Base-by-base conservation (phyloP, 1,139 yeast species). In the Magnusiomyces sp. region DNA sequence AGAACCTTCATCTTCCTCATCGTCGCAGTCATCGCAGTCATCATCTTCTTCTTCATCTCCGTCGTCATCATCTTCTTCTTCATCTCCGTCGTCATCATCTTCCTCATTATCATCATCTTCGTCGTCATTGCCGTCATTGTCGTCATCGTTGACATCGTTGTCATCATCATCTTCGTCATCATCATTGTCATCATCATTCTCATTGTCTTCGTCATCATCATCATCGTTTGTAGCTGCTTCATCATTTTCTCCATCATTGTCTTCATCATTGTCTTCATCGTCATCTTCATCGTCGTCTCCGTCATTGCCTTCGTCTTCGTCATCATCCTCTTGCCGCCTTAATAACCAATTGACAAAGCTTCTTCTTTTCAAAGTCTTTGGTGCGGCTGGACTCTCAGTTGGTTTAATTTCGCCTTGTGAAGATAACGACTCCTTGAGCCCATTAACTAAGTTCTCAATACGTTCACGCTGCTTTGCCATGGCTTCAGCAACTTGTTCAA, bases 11-110 rank as follows among this genome's bases (percentile, higher is more conserved):
- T 34, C 9, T 19, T 7, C 16, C 14, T 40, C 29, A 40, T 40
- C 14, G 46, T 23, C 7, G 55, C 43, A 29, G 55, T 53, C 27
- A 55, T 31, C 9, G 55, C 45, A 19, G 56, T 14, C 29, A 40
- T 23, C 11, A 34, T 39, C n/a, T 29, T 13, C 17, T 13, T 29
- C 27, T 70, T 67, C 17, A 53, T 58, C 46, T 61, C 62, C 23
- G 63, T 60, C 14, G 70, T 56, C 40, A n/a, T 13, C 23, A 38
- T 13, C 16, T 9, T 13, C 34, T 9, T 38, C 31, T 13, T 27
- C 33, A 70, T 67, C 23, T 52, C 58, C 46, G 61, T 62, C 20
- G 63, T 60, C n/a, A 70, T 56, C 34, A 31, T 13, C 34, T 9
- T 31, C 34, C 9, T 31, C 34, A 13, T 9, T 9, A 31, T 13